Percentiles rank a stretch among this genome's conserved stretches.
Conservation (phyloP, 768 basidiomycete species). For the Suillus bovinus region DNA sequence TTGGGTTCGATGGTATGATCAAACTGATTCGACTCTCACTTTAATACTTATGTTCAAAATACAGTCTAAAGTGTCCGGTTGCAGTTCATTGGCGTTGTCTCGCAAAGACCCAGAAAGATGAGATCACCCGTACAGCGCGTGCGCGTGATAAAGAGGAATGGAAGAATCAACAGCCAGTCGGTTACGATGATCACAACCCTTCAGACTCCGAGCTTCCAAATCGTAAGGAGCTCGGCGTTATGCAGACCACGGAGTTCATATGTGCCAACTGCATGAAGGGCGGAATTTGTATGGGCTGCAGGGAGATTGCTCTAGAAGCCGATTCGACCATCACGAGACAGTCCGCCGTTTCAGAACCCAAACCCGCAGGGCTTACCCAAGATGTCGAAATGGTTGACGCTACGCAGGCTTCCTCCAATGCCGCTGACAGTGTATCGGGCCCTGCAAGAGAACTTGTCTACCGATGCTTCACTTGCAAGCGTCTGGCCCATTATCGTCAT, state of each 20-base stretch:
- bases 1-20: slow-evolving; percentile 79
- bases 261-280: slow-evolving; percentile 76
- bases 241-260: slow-evolving; percentile 76
- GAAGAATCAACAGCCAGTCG: slow-evolving; percentile 30
- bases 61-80: slow-evolving; percentile 76
- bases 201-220: slow-evolving; percentile 39
- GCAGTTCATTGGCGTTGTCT: slow-evolving; percentile 79
- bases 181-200: slow-evolving; percentile 21
- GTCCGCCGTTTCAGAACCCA: neutral
- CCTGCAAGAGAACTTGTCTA: slow-evolving; percentile 57
- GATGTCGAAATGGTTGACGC: slow-evolving; percentile 41
- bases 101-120: slow-evolving; percentile 61
- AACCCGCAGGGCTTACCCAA: slow-evolving; percentile 1
- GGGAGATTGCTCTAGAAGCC: slow-evolving; percentile 52
- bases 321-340: slow-evolving; percentile 35
- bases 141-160: slow-evolving; percentile 48
- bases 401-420: slow-evolving; percentile 11
- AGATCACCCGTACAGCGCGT: slow-evolving; percentile 67
- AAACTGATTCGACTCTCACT: neutral
- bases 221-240: slow-evolving; percentile 44
- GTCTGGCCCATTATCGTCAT: slow-evolving; percentile 81
- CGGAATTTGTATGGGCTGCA: slow-evolving; percentile 77
- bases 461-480: slow-evolving; percentile 82
- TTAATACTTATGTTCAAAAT: slow-evolving; percentile 12
- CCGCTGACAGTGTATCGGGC: slow-evolving; percentile 20